phyloP scores from a whole-genome alignment of 2,329 filamentous ascomycete species.

The Simplicillium aogashimaense region DNA sequence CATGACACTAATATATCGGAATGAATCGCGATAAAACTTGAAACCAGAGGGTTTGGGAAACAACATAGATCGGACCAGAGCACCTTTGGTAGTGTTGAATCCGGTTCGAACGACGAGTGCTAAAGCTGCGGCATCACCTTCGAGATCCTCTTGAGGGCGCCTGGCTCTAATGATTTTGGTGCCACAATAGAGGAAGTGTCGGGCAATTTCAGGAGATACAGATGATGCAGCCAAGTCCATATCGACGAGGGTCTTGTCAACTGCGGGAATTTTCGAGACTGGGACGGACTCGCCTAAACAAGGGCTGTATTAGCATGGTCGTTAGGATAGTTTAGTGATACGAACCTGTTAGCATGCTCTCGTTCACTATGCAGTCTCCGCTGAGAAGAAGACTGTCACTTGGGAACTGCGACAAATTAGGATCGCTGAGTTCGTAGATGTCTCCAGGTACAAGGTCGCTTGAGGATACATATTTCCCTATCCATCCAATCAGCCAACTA shows the following conservation, averaged over 20 bases:
- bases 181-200: slow-evolving; percentile 86
- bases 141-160: slow-evolving; percentile 74
- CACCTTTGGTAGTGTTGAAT: slow-evolving; percentile 96
- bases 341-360: slow-evolving; percentile 82
- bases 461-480: slow-evolving; percentile 76
- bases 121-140: slow-evolving; percentile 81
- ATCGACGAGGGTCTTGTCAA: slow-evolving; percentile 64
- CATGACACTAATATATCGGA: slow-evolving; percentile 97
- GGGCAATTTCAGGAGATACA: slow-evolving; percentile 72
- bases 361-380: slow-evolving; percentile 96
- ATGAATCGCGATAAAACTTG: slow-evolving; percentile 97
- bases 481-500: not conserved
- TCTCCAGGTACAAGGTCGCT: slow-evolving; percentile 89
- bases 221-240: slow-evolving; percentile 75
- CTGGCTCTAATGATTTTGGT: slow-evolving; percentile 91
- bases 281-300: slow-evolving; percentile 80
- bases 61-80: slow-evolving; percentile 91
- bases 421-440: slow-evolving; percentile 94
- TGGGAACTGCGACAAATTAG: slow-evolving; percentile 76
- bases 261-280: slow-evolving; percentile 82
- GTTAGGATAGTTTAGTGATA: slow-evolving; percentile 18
- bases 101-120: slow-evolving; percentile 90
- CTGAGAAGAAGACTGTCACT: slow-evolving; percentile 86
- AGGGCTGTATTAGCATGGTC: not conserved
- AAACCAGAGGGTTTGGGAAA: slow-evolving; percentile 98